Evolutionary conservation across 768 basidiomycete species (phyloP), one percentile per base, ranked within the genome.

Genomic region (Termitomyces titanicus): DNA sequence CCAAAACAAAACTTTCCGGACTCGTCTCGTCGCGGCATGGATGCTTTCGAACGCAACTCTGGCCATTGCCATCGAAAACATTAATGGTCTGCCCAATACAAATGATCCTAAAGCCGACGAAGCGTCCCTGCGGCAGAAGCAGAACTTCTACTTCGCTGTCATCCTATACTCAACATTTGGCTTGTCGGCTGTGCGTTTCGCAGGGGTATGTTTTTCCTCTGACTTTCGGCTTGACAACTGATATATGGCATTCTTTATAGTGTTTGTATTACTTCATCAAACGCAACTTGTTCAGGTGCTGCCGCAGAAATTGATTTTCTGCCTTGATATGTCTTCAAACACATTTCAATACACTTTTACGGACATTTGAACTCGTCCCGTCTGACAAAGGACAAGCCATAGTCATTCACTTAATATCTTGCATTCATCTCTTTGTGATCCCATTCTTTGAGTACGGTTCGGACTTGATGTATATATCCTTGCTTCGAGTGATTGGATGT

Each of bases 1-100:
- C 65, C 78, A 86, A 70, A 94, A 94, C 75, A 89, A 86, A 74
- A 94, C 93, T 12, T 95, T 95, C 88, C 84, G 92, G 55, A 94
- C 93, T 2, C 86, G 92, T 47, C 78, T 94, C 22, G 91, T 94
- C 40, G 83, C 87, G 12, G 75, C 80, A 51, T 93, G 92, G 92
- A 88, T 93, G 83, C 71, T 79, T 42, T 61, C 72, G 11, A 93
- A 93, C 63, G 89, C 88, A 34, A 73, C 63, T 5, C 71, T 93
- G 20, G 85, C 88, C 3, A 77, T 93, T 53, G 82, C 86, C 33
- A 89, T 93, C 53, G 84, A 88, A 69, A 91, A 83, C 59, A 73
- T 88, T 59, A 88, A 86, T 60, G 87, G 89, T 27, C 66, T 89
- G 35, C 77, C 72, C 4, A 73, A 67, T 53, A 40, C 17, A 20